Evolutionary conservation across 305 asterid genomes (phyloP).

Genomic region (Plantago coronopus): DNA sequence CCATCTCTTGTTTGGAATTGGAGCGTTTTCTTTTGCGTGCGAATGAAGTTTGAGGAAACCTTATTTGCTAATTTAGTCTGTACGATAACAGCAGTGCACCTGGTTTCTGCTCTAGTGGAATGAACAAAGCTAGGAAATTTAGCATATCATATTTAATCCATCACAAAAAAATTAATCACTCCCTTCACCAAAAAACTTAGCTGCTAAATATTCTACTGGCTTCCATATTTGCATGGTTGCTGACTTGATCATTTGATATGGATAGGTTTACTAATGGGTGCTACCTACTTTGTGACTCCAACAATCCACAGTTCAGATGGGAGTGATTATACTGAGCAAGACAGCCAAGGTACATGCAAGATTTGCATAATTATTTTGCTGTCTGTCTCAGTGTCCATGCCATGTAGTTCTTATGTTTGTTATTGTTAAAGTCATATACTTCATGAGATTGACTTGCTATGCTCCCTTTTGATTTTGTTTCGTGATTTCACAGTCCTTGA

Average conservation of each 20-base stretch:
- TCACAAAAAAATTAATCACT: slow-evolving; percentile 11
- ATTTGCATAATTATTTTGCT: slow-evolving; percentile 18
- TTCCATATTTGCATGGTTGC: slow-evolving; percentile 9
- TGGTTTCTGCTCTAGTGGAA: slow-evolving; percentile 7
- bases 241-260: slow-evolving; percentile 20
- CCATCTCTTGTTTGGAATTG: no score
- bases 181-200: slow-evolving; percentile 18
- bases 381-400: slow-evolving; percentile 15
- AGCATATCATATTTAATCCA: slow-evolving; percentile 5
- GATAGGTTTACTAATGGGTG: slow-evolving; percentile 71
- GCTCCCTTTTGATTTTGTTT: slow-evolving; percentile 16
- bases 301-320: slow-evolving; percentile 46
- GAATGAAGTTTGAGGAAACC: slow-evolving; percentile 10
- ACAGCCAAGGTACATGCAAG: slow-evolving; percentile 47
- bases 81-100: not conserved
- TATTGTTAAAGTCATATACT: not conserved
- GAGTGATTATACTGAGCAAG: slow-evolving; percentile 45
- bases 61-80: not conserved
- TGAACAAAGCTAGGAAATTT: no score
- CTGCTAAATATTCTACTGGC: slow-evolving; percentile 15
- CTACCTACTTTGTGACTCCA: slow-evolving; percentile 63
- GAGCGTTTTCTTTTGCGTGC: slow-evolving; percentile 18
- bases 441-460: slow-evolving; percentile 22
- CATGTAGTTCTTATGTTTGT: slow-evolving; percentile 2
- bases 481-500: slow-evolving; percentile 62